phyloP scores from a whole-genome alignment of 2,329 filamentous ascomycete genomes.

The Parastagonospora avenae region DNA sequence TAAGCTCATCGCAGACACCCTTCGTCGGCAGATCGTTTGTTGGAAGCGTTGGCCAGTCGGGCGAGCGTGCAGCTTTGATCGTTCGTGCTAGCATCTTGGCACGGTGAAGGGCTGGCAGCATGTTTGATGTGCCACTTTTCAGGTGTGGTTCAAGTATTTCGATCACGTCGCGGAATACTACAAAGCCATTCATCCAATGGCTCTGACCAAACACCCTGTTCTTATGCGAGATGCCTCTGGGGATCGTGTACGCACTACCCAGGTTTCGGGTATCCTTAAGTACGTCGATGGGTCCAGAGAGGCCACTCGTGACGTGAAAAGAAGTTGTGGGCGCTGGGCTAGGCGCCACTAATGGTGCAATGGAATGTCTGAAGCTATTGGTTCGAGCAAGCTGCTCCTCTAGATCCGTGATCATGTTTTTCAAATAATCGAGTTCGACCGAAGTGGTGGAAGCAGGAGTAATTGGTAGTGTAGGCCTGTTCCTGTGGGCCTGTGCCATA shows the following conservation, averaged over 20 bases:
- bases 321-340: slow-evolving; percentile 25
- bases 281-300: slow-evolving; percentile 54
- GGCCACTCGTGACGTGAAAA: slow-evolving; percentile 47
- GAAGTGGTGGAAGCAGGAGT: slow-evolving; percentile 13
- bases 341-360: neutral
- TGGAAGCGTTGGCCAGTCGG: slow-evolving; percentile 54
- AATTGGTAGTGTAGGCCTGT: neutral
- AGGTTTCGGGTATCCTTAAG: slow-evolving; percentile 45
- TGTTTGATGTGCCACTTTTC: slow-evolving; percentile 46
- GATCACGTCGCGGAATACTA: slow-evolving; percentile 53
- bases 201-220: slow-evolving; percentile 62
- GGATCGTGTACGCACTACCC: slow-evolving; percentile 41
- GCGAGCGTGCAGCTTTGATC: slow-evolving; percentile 58
- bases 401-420: slow-evolving; percentile 49
- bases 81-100: slow-evolving; percentile 60
- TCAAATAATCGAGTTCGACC: slow-evolving; percentile 48
- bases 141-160: slow-evolving; percentile 51
- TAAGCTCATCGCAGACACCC: slow-evolving; percentile 53
- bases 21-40: slow-evolving; percentile 55
- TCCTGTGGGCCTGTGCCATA: no score
- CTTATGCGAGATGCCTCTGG: slow-evolving; percentile 59
- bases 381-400: slow-evolving; percentile 47
- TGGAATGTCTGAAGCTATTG: slow-evolving; percentile 9
- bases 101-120: slow-evolving; percentile 48
- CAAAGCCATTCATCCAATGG: slow-evolving; percentile 60